Evolutionary conservation across 805 yeast species (phyloP), one percentile per base, ranked within the genome.

Genomic region (Candida insectorum): DNA sequence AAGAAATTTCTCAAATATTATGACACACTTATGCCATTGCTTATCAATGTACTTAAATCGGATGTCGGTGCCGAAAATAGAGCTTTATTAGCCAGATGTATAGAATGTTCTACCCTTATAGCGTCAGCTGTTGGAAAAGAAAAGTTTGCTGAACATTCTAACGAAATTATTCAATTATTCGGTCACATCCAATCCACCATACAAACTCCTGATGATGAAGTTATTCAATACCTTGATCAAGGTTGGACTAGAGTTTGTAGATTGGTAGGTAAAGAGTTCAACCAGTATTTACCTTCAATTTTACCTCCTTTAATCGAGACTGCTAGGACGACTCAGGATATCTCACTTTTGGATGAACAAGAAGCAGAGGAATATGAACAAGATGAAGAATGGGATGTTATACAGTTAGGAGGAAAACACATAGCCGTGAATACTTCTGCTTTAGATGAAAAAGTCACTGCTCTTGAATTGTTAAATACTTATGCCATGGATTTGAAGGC

Each of bases 231-330:
- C 49, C 69, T 93, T 44, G 95, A 87, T 47, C 95, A 86, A 55
- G 96, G 95, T 28, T 93, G 98, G 98, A 87, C 93, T 35, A 78
- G 97, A 51, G 73, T 93, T 28, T 93, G 98, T 55, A 75, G 83
- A 46, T 77, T 91, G 32, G 69, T 91, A 24, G 95, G 96, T 16
- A 73, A 71, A 39, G 95, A 87, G 28, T 93, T 93, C 55, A 60
- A 86, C 40, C 96, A 96, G 10, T 82, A 77, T 47, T 68, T 93
- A 40, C 84, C 87, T 20, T 75, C 75, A 8, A 96, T 93, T 22
- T 71, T 93, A 53, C 97, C 97, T 17, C 89, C 96, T n/a, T 66
- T 93, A 37, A 59, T 93, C 35, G 74, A 70, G 34, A 82, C 89
- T 23, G 98, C 97, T 6, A 86, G 80, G 52, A 89, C 93, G 9